These are phyloP conservation scores for Cyclotella kingstonii DNA, from an alignment of 108 stramenopile species.

Conservation along the genomic window DNA sequence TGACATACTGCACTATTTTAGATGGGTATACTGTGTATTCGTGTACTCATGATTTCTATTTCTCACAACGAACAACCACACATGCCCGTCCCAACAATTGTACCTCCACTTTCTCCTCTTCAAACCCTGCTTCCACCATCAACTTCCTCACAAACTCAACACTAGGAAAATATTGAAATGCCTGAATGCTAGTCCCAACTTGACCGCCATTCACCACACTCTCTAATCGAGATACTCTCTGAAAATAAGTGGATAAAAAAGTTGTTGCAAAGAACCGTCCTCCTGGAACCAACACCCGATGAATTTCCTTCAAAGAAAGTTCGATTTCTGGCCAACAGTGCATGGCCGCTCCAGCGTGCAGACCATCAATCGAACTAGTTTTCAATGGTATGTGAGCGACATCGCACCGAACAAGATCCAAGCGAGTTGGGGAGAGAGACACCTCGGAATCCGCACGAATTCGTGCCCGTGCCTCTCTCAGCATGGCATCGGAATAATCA, in stretches of 20 bases:
- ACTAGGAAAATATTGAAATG: constrained; percentile 86
- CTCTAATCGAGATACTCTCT: constrained; percentile 37
- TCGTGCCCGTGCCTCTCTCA: constrained; percentile 78
- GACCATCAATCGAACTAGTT: constrained; percentile 62
- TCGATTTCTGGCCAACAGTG: constrained; percentile 96
- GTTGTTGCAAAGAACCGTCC: constrained; percentile 93
- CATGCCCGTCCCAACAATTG: constrained; percentile 70
- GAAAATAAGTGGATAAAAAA: constrained; percentile 80
- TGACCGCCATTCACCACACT: constrained; percentile 25
- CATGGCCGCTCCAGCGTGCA: constrained; percentile 97
- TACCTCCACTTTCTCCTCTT: constrained; percentile 62
- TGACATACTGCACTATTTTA: too few relatives aligned
- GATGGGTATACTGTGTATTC: too few relatives aligned
- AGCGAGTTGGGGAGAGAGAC: constrained; percentile 26
- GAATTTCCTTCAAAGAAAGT: constrained; percentile 72
- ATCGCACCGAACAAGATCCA: constrained; percentile 89
- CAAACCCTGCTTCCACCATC: constrained; percentile 70
- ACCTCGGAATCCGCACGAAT: constrained; percentile 61
- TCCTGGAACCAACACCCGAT: constrained; percentile 90
- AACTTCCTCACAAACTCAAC: constrained; percentile 54
- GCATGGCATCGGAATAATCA: constrained; percentile 92
- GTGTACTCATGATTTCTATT: constrained; percentile 29
- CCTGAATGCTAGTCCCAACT: constrained; percentile 50
- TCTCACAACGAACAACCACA: constrained; percentile 79
- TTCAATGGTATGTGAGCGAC: constrained; percentile 86